Evolutionary conservation across 2,329 filamentous ascomycete genomes (phyloP), one percentile per base, ranked within the genome.

Genomic region (Exserohilum rostratum): DNA sequence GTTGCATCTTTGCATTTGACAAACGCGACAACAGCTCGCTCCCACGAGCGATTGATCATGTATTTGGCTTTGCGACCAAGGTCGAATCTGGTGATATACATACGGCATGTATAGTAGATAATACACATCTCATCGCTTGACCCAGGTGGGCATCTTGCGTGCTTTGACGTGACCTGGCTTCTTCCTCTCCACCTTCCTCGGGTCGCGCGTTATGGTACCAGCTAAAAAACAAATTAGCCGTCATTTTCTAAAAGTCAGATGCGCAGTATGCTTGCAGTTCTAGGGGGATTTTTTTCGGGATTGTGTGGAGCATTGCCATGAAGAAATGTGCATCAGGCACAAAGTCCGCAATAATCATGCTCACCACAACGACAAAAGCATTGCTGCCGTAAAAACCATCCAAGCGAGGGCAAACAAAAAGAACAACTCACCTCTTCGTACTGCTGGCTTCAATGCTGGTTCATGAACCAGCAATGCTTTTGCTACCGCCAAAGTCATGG

Each of bases 121-220:
- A 42, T 31, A 46, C 43, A 49, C 15, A 50, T 57, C 57, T 73
- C 63, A 88, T 75, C 86, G 82, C 87, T 97, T 98, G 83, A 98
- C 93, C 95, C 96, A 99, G 69, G 95, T 85, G 57, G 93, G 93
- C 87, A 90, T 96, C 87, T 99, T 99, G 79, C 95, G 90, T 54
- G 95, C 93, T 85, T 99, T 99, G 80, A 96, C 78, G 72, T 91
- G 91, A 66, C 95, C 96, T 53, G 91, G 86, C 85, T 99, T 98
- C 88, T 99, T 99, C 76, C 95, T 93, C 80, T 99, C 95, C 65
- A 99, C 96, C 71, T 83, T 87, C 80, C 93, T 91, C 53, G 88
- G 85, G 80, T 99, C 93, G 72, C 93, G 89, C 47, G 93, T 96
- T 61, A 99, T 85, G 76, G 90, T 92, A 60, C 96, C 96, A 74